Evolutionary conservation across 441 rosid genomes (phyloP).

Genomic region (Jatropha multifida): DNA sequence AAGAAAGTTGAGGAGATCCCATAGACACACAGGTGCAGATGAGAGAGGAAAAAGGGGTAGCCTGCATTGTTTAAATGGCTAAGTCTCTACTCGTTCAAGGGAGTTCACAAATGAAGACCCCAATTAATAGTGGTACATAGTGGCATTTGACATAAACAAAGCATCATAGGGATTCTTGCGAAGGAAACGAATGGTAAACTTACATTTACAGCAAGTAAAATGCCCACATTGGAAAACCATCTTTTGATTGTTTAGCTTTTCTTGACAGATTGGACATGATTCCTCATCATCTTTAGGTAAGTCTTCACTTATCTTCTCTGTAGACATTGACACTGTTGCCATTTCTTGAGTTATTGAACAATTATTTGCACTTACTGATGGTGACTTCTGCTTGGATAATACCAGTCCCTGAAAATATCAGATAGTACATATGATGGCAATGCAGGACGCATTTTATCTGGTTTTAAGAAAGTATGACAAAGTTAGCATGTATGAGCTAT

Average conservation of each 20-base stretch:
- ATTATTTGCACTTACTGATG: conserved; percentile 42
- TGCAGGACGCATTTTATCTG: not conserved
- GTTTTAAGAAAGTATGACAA: not conserved
- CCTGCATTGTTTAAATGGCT: not conserved
- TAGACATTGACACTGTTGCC: conserved; percentile 28
- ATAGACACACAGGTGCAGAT: not conserved
- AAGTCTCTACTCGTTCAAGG: not conserved
- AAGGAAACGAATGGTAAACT: conserved; percentile 26
- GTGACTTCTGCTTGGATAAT: conserved; percentile 56
- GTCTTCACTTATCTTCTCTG: conserved; percentile 40
- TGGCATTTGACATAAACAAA: not conserved
- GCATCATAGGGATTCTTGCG: not conserved
- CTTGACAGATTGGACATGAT: conserved; percentile 95
- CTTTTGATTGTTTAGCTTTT: conserved; percentile 68
- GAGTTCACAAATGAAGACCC: not conserved
- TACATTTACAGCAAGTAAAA: conserved; percentile 92
- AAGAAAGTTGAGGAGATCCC: not conserved
- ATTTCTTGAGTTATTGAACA: conserved; percentile 44
- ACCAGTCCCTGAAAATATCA: conserved; percentile 66
- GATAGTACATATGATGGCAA: conserved; percentile 10
- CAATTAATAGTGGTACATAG: not conserved
- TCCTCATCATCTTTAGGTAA: conserved; percentile 50
- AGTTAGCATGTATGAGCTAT: not conserved
- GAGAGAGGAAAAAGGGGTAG: not conserved
- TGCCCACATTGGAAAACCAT: conserved; percentile 99